These are phyloP conservation scores for Tuber microsphaerosporum DNA, from an alignment of 495 filamentous ascomycete genomes.

Conservation along the genomic window DNA sequence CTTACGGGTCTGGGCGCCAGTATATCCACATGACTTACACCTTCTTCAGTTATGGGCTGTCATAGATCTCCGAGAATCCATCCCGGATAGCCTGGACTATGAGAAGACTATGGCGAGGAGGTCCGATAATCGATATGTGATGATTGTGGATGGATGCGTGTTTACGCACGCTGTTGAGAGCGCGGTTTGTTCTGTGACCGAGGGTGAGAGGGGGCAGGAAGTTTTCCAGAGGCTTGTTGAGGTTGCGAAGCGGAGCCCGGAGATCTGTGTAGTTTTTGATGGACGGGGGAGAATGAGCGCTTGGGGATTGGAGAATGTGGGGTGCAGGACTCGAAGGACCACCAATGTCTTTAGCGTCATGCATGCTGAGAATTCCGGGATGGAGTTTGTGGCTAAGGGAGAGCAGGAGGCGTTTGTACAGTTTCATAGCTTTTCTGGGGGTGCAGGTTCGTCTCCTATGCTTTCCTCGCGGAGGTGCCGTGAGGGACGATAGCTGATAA, in stretches of 20 bases:
- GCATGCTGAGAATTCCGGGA: conserved; percentile 55
- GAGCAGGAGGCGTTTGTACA: conserved; percentile 57
- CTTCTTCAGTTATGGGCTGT: conserved; percentile 72
- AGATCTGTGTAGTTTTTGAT: conserved; percentile 81
- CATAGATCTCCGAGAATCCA: conserved; percentile 67
- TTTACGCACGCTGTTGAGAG: conserved; percentile 68
- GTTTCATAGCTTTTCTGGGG: conserved; percentile 63
- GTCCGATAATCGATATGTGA: conserved; percentile 58
- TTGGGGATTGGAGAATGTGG: conserved; percentile 88
- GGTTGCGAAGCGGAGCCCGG: conserved; percentile 75
- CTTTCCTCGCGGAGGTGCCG: neutral
- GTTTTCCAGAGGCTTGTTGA: conserved; percentile 78
- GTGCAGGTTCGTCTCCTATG: conserved; percentile 39
- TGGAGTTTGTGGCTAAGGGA: conserved; percentile 12
- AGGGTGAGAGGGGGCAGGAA: conserved; percentile 56
- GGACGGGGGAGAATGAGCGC: conserved; percentile 81
- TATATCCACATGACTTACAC: conserved; percentile 64
- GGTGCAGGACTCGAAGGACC: conserved; percentile 60
- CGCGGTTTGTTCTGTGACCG: conserved; percentile 56
- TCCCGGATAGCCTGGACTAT: conserved; percentile 44
- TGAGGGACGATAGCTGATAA: neutral
- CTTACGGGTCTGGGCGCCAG: conserved; percentile 74
- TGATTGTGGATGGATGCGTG: conserved; percentile 77
- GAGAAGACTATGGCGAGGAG: neutral
- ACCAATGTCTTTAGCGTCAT: conserved; percentile 80